Percentiles rank a stretch among this genome's conserved stretches.
Evolutionary conservation across 2,329 filamentous ascomycete species (phyloP).

Genomic region (Pseudogymnoascus sp.): DNA sequence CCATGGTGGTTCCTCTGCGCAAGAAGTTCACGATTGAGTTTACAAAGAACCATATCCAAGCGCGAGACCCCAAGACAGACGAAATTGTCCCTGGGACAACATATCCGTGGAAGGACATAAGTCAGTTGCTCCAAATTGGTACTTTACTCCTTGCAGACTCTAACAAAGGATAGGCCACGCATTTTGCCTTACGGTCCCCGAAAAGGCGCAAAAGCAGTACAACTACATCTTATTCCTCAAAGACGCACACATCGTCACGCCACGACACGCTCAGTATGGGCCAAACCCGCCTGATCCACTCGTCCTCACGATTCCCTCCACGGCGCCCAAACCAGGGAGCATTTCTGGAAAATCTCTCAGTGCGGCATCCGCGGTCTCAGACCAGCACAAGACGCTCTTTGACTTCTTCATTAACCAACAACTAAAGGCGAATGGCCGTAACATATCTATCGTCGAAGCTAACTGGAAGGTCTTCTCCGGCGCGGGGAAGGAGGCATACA

Average conservation of each 20-base stretch:
- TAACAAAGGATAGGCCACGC: constrained; percentile 39
- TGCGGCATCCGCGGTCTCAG: constrained; percentile 45
- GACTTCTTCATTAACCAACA: constrained; percentile 50
- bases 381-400: constrained; percentile 50
- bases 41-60: constrained; percentile 50
- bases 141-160: not conserved
- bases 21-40: constrained; percentile 62
- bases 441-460: constrained; percentile 40
- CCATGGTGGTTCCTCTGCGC: constrained; percentile 56
- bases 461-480: constrained; percentile 51
- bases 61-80: constrained; percentile 42
- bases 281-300: constrained; percentile 43
- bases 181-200: constrained; percentile 57
- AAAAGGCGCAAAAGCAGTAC: constrained; percentile 56
- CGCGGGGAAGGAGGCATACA: constrained; percentile 45
- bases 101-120: constrained; percentile 54
- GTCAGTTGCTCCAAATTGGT: constrained; percentile 31
- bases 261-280: constrained; percentile 35
- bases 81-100: constrained; percentile 44
- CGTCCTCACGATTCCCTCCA: constrained; percentile 54
- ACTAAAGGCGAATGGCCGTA: constrained; percentile 40
- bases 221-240: constrained; percentile 57
- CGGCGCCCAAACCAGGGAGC: constrained; percentile 50
- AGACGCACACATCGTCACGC: constrained; percentile 41
- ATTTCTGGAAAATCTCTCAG: constrained; percentile 42